Base-by-base conservation (phyloP, 2,329 filamentous ascomycete species). In the Monosporascus ibericus region DNA sequence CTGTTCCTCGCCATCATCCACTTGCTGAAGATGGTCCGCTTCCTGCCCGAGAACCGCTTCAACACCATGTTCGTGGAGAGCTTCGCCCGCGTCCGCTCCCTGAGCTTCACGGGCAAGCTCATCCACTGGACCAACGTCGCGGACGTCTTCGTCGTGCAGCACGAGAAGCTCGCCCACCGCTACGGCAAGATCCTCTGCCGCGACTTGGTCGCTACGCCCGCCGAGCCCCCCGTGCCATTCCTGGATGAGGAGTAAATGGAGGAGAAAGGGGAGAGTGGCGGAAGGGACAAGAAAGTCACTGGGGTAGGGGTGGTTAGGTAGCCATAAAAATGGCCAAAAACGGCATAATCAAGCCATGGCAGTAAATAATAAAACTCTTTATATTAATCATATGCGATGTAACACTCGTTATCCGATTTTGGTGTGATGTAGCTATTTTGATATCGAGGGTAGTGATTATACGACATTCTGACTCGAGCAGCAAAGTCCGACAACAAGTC, bases 1-100 rank as follows among this genome's bases (percentile, higher is more conserved):
- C 85, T 95, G 37, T 76, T 96, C 47, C 79, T 76, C 2, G 49
- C 81, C 2, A 72, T 73, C 0, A 78, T 75, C 0, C 74, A 78
- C 39, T 1, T 73, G 0, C 62, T 83, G 47, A 81, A 77, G 62
- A 55, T 81, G 11, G 59, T 75, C 36, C 71, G 60, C 50, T 9
- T 75, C 6, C 71, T 73, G 25, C 77, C 77, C 0, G 67, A 74
- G 20, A 71, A 76, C 27, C 79, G 79, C 57, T 85, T 92, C 73
- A 82, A 84, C 56, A 85, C 88, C 9, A 75, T 97, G 15, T 99
- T 94, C 67, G 81, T 96, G 27, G 94, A 99, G 75, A 94, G 88
- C 20, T 96, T 92, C 86, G 92, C 94, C 3, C 80, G 94, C 17
- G 88, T 95, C 17, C 85, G 80, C 58, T 86, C 82, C 14, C 71